phyloP scores from a whole-genome alignment of 1,284 basidiomycete genomes.

The Cryptococcus hybrid region DNA sequence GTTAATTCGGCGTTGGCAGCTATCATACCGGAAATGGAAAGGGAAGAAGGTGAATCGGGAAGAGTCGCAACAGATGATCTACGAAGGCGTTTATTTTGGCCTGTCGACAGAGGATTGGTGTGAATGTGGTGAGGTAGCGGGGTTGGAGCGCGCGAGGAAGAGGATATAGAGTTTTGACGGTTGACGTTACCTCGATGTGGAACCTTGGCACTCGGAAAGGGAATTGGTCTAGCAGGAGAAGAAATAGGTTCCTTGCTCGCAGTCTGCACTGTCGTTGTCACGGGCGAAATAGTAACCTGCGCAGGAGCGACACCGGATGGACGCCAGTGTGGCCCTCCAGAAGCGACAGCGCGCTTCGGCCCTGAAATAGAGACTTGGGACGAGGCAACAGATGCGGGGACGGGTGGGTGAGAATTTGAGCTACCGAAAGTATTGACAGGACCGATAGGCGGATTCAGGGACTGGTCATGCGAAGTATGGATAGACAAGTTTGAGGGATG shows the following conservation, averaged over 20 bases:
- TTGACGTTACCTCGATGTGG: conserved; percentile 22
- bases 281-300: conserved; percentile 42
- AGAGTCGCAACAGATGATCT: conserved; percentile 43
- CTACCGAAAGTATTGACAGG: conserved; percentile 16
- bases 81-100: conserved; percentile 21
- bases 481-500: not conserved
- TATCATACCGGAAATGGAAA: conserved; percentile 44
- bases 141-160: conserved; percentile 11
- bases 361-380: conserved; percentile 8
- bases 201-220: conserved; percentile 1
- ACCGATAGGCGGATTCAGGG: conserved; percentile 14
- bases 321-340: conserved; percentile 38
- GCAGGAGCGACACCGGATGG: conserved; percentile 38
- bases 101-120: conserved; percentile 12
- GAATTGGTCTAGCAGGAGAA: conserved; percentile 6
- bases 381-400: conserved; percentile 13
- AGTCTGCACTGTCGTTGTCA: conserved; percentile 39
- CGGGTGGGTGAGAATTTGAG: conserved; percentile 5
- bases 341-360: conserved; percentile 16
- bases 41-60: conserved; percentile 45
- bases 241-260: conserved; percentile 5
- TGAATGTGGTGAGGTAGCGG: conserved; percentile 22
- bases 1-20: conserved; percentile 39
- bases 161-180: conserved; percentile 9
- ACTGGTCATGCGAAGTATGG: not conserved